phyloP scores from a whole-genome alignment of 1,284 basidiomycete genomes.

The Omphalotus olearius region DNA sequence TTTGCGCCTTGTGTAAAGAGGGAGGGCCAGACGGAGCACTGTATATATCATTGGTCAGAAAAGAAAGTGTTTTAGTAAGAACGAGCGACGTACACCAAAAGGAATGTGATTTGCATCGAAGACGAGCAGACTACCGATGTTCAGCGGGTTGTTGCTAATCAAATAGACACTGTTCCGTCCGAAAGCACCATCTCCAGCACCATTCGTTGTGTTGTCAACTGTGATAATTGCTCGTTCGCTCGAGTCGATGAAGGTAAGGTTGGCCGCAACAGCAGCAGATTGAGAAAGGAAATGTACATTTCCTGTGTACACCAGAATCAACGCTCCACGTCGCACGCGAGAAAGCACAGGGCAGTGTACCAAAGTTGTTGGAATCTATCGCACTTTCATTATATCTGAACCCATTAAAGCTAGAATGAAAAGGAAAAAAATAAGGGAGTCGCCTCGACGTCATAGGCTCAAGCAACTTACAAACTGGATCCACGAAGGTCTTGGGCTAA shows the following conservation, averaged over 20 bases:
- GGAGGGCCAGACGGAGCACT: slow-evolving; percentile 16
- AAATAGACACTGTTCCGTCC: slow-evolving; percentile 13
- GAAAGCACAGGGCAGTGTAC: slow-evolving; percentile 2
- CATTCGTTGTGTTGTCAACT: slow-evolving; percentile 13
- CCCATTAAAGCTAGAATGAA: slow-evolving; percentile 11
- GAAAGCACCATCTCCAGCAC: slow-evolving; percentile 8
- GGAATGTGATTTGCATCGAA: slow-evolving; percentile 13
- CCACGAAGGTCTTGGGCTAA: slow-evolving; percentile 14
- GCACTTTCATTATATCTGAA: slow-evolving; percentile 19
- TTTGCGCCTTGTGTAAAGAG: slow-evolving; percentile 13
- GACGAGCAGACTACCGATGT: slow-evolving; percentile 11
- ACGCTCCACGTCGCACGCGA: neutral
- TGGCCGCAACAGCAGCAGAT: slow-evolving; percentile 4
- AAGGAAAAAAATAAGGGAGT: neutral
- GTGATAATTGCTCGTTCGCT: slow-evolving; percentile 8
- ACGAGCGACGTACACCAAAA: slow-evolving; percentile 13
- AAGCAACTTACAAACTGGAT: slow-evolving; percentile 13
- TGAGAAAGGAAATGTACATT: slow-evolving; percentile 12
- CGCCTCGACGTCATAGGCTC: too few species aligned
- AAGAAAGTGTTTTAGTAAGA: neutral
- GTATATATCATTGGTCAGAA: neutral
- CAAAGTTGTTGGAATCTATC: slow-evolving; percentile 17
- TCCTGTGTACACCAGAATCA: neutral
- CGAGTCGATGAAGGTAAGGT: slow-evolving; percentile 10
- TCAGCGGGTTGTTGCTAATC: slow-evolving; percentile 5